Percentiles rank a stretch among this genome's conserved stretches.
Conservation (phyloP, 2,329 filamentous ascomycete species). For the Cladosporium sp. region DNA sequence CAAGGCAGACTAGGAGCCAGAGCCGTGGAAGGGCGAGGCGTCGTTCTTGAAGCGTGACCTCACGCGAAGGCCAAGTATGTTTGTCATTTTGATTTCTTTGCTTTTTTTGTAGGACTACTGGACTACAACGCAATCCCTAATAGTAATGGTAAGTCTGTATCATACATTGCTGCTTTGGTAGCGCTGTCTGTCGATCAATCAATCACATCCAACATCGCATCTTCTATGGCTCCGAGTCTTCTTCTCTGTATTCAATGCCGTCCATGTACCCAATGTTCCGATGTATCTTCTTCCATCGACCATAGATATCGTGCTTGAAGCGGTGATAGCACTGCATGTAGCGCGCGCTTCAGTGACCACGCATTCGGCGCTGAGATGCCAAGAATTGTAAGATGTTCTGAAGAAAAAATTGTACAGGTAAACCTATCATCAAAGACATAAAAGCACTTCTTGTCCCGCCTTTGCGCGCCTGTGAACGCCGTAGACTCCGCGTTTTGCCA, state of each 20-base stretch:
- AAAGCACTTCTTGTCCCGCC: slow-evolving; percentile 17
- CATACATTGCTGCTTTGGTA: neutral
- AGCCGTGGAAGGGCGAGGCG: slow-evolving; percentile 1
- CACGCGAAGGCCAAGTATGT: neutral
- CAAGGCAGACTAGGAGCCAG: slow-evolving; percentile 5
- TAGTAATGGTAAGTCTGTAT: slow-evolving; percentile 1
- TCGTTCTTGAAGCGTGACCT: neutral
- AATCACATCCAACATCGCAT: slow-evolving; percentile 5
- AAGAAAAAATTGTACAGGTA: slow-evolving; percentile 16
- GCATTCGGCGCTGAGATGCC: neutral
- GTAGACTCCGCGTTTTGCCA: slow-evolving; percentile 16
- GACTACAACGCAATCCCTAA: neutral
- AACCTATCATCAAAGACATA: slow-evolving; percentile 19
- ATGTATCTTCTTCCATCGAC: neutral
- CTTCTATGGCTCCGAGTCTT: neutral
- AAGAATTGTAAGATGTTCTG: neutral
- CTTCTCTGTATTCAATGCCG: neutral
- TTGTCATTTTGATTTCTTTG: neutral
- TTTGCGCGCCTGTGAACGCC: slow-evolving; percentile 17
- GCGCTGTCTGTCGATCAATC: neutral
- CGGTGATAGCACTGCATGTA: neutral
- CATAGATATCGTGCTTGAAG: neutral
- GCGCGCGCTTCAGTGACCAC: neutral
- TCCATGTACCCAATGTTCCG: neutral
- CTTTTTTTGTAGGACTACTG: neutral